phyloP scores from a whole-genome alignment of 768 basidiomycete genomes.

The Austroboletus eburneus region DNA sequence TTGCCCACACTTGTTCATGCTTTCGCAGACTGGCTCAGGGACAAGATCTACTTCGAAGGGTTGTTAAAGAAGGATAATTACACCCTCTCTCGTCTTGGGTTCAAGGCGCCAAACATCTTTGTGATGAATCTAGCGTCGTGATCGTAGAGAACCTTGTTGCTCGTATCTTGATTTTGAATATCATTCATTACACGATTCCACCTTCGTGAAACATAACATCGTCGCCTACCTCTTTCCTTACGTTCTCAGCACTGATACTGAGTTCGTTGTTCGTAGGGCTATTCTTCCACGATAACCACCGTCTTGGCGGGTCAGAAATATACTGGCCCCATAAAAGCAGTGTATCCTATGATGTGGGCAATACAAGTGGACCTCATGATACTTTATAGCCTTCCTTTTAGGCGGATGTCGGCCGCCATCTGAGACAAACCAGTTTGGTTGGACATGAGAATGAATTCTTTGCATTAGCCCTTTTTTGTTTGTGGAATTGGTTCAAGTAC shows the following conservation, averaged over 20 bases:
- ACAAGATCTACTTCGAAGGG: conserved; percentile 66
- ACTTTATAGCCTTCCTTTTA: conserved; percentile 20
- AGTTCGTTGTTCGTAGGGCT: background rate
- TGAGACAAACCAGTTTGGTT: too few species aligned
- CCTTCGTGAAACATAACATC: background rate
- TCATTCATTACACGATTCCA: background rate
- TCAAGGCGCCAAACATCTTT: conserved; percentile 74
- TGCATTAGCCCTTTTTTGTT: too few species aligned
- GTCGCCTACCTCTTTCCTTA: too few species aligned
- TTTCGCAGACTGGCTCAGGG: conserved; percentile 69
- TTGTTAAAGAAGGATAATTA: conserved; percentile 60
- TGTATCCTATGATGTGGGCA: too few species aligned
- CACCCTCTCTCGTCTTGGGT: conserved; percentile 58
- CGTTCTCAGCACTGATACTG: too few species aligned
- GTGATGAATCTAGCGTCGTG: conserved; percentile 60
- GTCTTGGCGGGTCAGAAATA: too few species aligned
- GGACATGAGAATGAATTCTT: too few species aligned
- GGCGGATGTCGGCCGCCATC: background rate
- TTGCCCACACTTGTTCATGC: conserved; percentile 1
- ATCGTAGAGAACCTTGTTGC: conserved; percentile 8
- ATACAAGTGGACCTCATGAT: background rate
- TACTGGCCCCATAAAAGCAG: too few species aligned
- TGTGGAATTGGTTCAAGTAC: too few species aligned
- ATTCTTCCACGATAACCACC: too few species aligned
- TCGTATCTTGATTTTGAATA: conserved; percentile 5